Conservation (phyloP, 805 yeast genomes). For the Starmerella etchellsii region DNA sequence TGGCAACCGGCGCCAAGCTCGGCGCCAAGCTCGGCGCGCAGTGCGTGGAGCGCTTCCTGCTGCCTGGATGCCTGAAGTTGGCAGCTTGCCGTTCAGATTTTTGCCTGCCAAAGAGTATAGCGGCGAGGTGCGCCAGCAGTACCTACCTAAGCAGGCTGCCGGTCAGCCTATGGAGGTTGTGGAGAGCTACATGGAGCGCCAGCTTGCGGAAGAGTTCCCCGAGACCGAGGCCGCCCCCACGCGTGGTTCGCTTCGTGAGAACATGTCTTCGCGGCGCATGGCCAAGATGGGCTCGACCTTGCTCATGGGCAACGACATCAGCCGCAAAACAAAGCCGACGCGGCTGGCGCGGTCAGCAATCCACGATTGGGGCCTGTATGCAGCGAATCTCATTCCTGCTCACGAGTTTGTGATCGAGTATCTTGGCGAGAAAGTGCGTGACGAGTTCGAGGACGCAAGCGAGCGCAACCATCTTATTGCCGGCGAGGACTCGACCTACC, state of each 20-base stretch:
- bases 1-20: no score
- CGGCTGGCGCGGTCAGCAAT: constrained; percentile 95
- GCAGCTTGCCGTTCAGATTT: constrained; percentile 3
- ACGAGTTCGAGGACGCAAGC: constrained; percentile 85
- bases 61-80: constrained; percentile 3
- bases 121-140: constrained; percentile 9
- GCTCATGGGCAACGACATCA: constrained; percentile 61
- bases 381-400: constrained; percentile 88
- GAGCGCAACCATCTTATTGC: constrained; percentile 74
- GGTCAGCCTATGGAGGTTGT: constrained; percentile 11
- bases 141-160: constrained; percentile 1
- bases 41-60: no score
- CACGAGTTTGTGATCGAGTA: constrained; percentile 96
- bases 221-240: no score
- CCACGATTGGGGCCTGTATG: constrained; percentile 97
- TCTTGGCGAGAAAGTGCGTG: constrained; percentile 89
- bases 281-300: constrained; percentile 45
- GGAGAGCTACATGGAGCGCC: constrained; percentile 8
- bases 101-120: constrained; percentile 2
- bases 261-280: no score
- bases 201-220: no score
- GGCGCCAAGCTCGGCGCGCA: no score
- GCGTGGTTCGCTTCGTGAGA: no score
- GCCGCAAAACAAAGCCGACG: constrained; percentile 83
- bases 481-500: constrained; percentile 90